Evolutionary conservation across 2,329 filamentous ascomycete species (phyloP).

Genomic region (Aspergillus uvarum): DNA sequence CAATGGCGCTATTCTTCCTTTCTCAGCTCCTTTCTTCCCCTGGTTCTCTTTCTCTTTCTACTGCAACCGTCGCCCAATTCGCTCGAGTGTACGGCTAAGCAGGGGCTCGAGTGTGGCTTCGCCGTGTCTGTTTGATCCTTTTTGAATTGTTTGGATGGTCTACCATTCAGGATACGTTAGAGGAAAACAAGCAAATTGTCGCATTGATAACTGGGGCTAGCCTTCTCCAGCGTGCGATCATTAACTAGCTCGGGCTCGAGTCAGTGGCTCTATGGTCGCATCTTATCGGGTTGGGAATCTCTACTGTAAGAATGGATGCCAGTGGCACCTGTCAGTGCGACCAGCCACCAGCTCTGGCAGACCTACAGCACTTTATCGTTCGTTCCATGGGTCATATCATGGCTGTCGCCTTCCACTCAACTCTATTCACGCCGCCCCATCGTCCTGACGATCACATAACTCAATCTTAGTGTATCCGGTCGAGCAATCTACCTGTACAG

Average conservation of each 20-base stretch:
- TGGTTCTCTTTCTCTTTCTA: not conserved
- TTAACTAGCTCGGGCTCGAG: not conserved
- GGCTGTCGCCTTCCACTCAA: not conserved
- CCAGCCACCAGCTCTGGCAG: slow-evolving; percentile 1
- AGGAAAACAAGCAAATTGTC: no score
- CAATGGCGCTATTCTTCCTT: not conserved
- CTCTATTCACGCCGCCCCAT: not conserved
- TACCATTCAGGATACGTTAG: no score
- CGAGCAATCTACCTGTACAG: not conserved
- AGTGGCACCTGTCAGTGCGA: slow-evolving; percentile 7
- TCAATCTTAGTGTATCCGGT: no score
- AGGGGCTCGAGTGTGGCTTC: not conserved
- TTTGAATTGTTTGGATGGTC: not conserved
- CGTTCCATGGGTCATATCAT: slow-evolving; percentile 4
- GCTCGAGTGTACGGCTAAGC: no score
- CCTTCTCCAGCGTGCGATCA: not conserved
- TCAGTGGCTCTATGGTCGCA: not conserved
- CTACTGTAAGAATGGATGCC: not conserved
- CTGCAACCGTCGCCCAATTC: not conserved
- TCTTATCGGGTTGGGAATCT: not conserved
- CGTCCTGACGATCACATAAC: no score
- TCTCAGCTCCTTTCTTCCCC: not conserved
- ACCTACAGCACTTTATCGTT: slow-evolving; percentile 1
- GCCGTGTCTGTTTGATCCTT: slow-evolving; percentile 1
- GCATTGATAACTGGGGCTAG: not conserved